phyloP scores from a whole-genome alignment of 1,139 yeast genomes.

The Yamadazyma pseudoaaseri region DNA sequence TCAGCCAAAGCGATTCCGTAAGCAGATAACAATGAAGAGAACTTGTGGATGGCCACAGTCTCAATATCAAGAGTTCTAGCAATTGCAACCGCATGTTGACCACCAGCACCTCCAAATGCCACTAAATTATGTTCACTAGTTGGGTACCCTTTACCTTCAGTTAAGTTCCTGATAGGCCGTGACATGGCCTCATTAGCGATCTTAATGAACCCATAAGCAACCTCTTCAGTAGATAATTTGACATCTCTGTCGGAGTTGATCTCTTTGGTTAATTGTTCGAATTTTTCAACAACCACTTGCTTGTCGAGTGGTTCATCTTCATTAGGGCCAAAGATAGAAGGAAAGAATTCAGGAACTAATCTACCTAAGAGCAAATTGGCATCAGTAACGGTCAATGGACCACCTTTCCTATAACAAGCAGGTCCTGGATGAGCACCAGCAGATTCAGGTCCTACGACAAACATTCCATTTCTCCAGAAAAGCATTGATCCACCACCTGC shows the following conservation, averaged over 20 bases:
- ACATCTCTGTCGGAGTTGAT: slow-evolving; percentile 41
- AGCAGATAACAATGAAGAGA: slow-evolving; percentile 14
- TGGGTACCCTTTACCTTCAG: slow-evolving; percentile 15
- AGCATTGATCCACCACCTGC: too few relatives aligned
- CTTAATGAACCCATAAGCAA: slow-evolving; percentile 15
- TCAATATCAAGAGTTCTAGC: slow-evolving; percentile 13
- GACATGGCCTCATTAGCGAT: slow-evolving; percentile 17
- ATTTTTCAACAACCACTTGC: slow-evolving; percentile 26
- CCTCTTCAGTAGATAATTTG: slow-evolving; percentile 18
- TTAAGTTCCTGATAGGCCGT: slow-evolving; percentile 14
- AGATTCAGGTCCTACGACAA: slow-evolving; percentile 45
- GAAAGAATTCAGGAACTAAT: slow-evolving; percentile 38
- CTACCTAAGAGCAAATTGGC: slow-evolving; percentile 42
- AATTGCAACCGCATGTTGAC: slow-evolving; percentile 14
- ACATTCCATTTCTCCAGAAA: slow-evolving; percentile 44
- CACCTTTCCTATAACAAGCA: slow-evolving; percentile 44
- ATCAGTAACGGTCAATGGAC: slow-evolving; percentile 46
- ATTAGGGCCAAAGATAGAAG: slow-evolving; percentile 41
- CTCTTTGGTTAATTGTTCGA: slow-evolving; percentile 27
- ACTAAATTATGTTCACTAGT: slow-evolving; percentile 14
- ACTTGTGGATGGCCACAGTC: slow-evolving; percentile 13
- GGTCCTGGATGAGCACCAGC: slow-evolving; percentile 50
- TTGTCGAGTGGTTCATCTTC: slow-evolving; percentile 38
- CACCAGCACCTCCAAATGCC: slow-evolving; percentile 18
- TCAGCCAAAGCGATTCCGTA: too few relatives aligned